These are phyloP conservation scores for Trematosphaeria pertusa DNA, from an alignment of 2,329 filamentous ascomycete species.

Conservation along the genomic window DNA sequence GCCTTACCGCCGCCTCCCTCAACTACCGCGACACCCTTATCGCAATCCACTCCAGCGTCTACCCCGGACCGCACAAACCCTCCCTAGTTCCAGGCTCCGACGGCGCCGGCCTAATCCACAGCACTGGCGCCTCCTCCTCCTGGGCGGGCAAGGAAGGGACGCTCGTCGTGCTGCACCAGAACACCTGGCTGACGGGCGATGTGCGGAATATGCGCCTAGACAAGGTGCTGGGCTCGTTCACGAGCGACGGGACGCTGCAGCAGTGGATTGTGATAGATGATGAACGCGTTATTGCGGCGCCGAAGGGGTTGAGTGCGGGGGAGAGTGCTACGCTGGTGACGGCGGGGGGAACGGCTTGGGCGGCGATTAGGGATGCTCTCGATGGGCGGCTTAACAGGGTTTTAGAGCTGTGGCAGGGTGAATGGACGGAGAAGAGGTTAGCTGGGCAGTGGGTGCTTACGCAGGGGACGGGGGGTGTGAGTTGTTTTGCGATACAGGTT, in stretches of 20 bases:
- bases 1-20: slow-evolving; percentile 22
- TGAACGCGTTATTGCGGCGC: slow-evolving; percentile 17
- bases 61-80: slow-evolving; percentile 1
- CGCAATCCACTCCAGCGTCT: slow-evolving; percentile 7
- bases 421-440: not conserved
- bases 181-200: not conserved
- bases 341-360: slow-evolving; percentile 29
- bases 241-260: not conserved
- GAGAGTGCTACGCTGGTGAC: slow-evolving; percentile 22
- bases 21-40: slow-evolving; percentile 25
- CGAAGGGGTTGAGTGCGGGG: slow-evolving; percentile 17
- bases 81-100: not conserved
- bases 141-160: not conserved
- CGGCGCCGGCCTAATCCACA: not conserved
- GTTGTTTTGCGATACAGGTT: slow-evolving; percentile 31
- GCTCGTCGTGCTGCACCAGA: not conserved
- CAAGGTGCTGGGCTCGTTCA: not conserved
- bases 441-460: not conserved
- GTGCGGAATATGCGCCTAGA: not conserved
- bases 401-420: slow-evolving; percentile 4
- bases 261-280: slow-evolving; percentile 15
- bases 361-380: slow-evolving; percentile 13
- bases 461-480: slow-evolving; percentile 48
- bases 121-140: slow-evolving; percentile 12
- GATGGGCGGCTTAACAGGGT: slow-evolving; percentile 2